Conservation (phyloP, 2,329 filamentous ascomycete species). For the Fusarium setosum region DNA sequence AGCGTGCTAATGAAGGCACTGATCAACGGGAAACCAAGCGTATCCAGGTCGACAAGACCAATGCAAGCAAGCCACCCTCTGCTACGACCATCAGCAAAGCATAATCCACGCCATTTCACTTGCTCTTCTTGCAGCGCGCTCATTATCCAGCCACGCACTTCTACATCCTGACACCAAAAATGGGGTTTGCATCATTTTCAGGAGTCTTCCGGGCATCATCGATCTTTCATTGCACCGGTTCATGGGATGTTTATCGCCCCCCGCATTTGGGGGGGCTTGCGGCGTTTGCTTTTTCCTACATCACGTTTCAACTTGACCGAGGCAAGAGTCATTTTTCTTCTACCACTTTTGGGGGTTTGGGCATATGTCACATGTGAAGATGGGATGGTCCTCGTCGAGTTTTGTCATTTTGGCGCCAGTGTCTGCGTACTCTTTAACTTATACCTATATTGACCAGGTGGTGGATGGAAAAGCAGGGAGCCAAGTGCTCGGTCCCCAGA, state of each 20-base stretch:
- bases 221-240: constrained; percentile 4
- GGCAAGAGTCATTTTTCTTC: not conserved
- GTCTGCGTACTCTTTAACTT: constrained; percentile 13
- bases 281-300: constrained; percentile 25
- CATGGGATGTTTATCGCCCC: not conserved
- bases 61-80: constrained; percentile 21
- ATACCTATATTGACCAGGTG: constrained; percentile 9
- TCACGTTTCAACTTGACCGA: not conserved
- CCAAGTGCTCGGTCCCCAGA: not conserved
- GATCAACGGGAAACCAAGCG: constrained; percentile 50
- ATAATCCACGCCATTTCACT: not conserved
- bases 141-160: not conserved
- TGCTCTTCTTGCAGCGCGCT: not conserved
- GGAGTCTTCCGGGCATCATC: constrained; percentile 8
- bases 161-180: not conserved
- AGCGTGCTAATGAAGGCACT: constrained; percentile 49
- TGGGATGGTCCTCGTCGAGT: not conserved
- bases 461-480: constrained; percentile 7
- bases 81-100: constrained; percentile 23
- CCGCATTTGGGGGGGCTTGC: not conserved
- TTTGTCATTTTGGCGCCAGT: constrained; percentile 11
- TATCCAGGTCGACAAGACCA: constrained; percentile 44
- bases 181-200: constrained; percentile 6
- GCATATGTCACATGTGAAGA: not conserved
- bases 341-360: not conserved